These are phyloP conservation scores for Abortiporus biennis DNA, from an alignment of 1,284 basidiomycete genomes.

Conservation along the genomic window DNA sequence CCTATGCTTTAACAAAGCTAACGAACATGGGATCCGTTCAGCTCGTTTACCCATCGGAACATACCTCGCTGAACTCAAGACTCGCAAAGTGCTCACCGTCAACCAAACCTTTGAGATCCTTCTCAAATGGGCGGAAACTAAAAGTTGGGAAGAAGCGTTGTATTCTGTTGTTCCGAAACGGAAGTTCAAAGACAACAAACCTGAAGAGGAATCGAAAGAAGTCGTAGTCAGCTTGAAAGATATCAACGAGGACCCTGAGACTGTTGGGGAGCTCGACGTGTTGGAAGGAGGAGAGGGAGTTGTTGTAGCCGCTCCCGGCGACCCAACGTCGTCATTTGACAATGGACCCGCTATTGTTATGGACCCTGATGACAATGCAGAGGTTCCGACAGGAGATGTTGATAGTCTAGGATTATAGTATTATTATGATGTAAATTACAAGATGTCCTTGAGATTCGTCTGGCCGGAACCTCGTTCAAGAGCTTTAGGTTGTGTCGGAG, in stretches of 20 bases:
- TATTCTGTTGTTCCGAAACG: constrained; percentile 84
- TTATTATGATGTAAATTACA: constrained; percentile 33
- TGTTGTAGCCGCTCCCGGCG: constrained; percentile 1
- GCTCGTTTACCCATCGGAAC: constrained; percentile 92
- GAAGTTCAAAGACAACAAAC: constrained; percentile 57
- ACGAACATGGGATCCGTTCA: constrained; percentile 66
- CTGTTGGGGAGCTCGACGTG: constrained; percentile 6
- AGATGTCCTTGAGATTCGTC: constrained; percentile 76
- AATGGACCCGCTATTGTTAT: constrained; percentile 3
- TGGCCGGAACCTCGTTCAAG: constrained; percentile 82
- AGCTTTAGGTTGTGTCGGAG: constrained; percentile 78
- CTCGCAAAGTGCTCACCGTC: constrained; percentile 94
- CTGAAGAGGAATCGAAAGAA: constrained; percentile 15
- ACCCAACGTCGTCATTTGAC: neutral
- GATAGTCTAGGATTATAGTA: constrained; percentile 4
- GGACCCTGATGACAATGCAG: constrained; percentile 6
- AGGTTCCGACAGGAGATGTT: constrained; percentile 8
- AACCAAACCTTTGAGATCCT: constrained; percentile 97
- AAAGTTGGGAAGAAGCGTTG: constrained; percentile 81
- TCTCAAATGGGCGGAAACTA: constrained; percentile 79
- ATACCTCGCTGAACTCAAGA: constrained; percentile 76
- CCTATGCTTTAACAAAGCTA: constrained; percentile 87
- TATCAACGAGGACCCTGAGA: constrained; percentile 9
- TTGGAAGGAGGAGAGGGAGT: constrained; percentile 2
- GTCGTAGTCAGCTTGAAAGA: constrained; percentile 15